Conservation (phyloP, 768 basidiomycete species). For the Xerocomellus chrysenteron region DNA sequence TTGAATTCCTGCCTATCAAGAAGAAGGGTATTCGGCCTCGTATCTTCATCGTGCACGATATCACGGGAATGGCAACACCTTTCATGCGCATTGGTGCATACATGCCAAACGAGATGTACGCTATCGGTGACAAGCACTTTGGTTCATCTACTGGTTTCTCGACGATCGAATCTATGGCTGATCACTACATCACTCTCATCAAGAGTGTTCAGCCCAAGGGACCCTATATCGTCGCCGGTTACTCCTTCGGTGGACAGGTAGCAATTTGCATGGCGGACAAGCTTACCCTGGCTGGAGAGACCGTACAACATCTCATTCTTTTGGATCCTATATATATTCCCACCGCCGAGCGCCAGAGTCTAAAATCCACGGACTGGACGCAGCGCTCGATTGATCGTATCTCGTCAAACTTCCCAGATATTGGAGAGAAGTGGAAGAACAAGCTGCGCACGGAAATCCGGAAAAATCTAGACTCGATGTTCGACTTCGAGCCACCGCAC, state of each 20-base stretch:
- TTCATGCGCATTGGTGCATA: slow-evolving; percentile 34
- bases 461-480: slow-evolving; percentile 34
- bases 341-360: slow-evolving; percentile 24
- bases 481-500: slow-evolving; percentile 30
- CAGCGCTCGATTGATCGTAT: slow-evolving; percentile 32
- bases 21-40: slow-evolving; percentile 30
- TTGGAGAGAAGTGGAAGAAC: slow-evolving; percentile 32
- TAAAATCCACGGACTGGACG: slow-evolving; percentile 32
- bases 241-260: slow-evolving; percentile 32
- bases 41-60: slow-evolving; percentile 31
- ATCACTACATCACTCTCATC: slow-evolving; percentile 33
- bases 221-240: slow-evolving; percentile 27
- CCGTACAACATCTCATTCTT: slow-evolving; percentile 26
- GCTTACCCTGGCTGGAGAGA: slow-evolving; percentile 23
- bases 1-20: slow-evolving; percentile 32
- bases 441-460: slow-evolving; percentile 31
- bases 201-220: slow-evolving; percentile 26
- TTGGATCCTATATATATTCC: slow-evolving; percentile 33
- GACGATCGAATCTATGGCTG: slow-evolving; percentile 30
- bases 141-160: slow-evolving; percentile 30
- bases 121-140: slow-evolving; percentile 34
- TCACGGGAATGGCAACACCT: slow-evolving; percentile 33
- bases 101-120: slow-evolving; percentile 34
- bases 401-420: slow-evolving; percentile 31
- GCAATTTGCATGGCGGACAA: slow-evolving; percentile 29